Conservation (phyloP, 1,284 basidiomycete genomes). For the Paramarasmius palmivorus region DNA sequence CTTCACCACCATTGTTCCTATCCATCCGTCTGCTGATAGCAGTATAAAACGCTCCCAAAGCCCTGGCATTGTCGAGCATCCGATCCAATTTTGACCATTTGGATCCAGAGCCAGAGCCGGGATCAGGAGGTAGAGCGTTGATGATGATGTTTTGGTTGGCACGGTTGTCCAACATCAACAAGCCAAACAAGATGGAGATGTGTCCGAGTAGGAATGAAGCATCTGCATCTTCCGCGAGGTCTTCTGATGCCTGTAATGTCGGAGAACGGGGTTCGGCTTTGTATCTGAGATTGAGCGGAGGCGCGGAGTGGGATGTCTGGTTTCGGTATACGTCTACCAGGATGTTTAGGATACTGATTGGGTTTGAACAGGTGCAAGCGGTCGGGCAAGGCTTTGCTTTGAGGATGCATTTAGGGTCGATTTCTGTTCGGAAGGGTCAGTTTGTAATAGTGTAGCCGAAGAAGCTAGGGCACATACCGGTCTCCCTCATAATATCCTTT, state of each 20-base stretch:
- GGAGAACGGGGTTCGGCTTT: conserved; percentile 13
- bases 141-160: conserved; percentile 49
- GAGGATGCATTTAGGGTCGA: conserved; percentile 45
- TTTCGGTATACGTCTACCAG: conserved; percentile 44
- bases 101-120: too few species aligned
- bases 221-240: conserved; percentile 33
- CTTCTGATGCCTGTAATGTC: conserved; percentile 20
- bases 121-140: conserved; percentile 13
- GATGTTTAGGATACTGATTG: conserved; percentile 44
- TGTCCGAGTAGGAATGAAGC: conserved; percentile 59
- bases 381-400: conserved; percentile 44
- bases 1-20: background rate
- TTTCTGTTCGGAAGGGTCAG: background rate
- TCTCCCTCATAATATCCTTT: conserved; percentile 43
- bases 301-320: conserved; percentile 19
- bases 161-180: conserved; percentile 54
- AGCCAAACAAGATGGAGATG: conserved; percentile 68
- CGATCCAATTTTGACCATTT: conserved; percentile 4
- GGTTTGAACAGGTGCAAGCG: conserved; percentile 47
- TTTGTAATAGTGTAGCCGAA: background rate
- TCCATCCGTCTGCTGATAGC: conserved; percentile 4
- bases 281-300: conserved; percentile 15
- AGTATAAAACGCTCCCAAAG: conserved; percentile 10
- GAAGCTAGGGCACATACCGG: conserved; percentile 37
- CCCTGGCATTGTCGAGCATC: conserved; percentile 11